A percentile compares a stretch with the other conserved stretches of the same genome.
These are phyloP conservation scores for Bruguiera hainesii DNA, from an alignment of 441 rosid species.

Conservation along the genomic window DNA sequence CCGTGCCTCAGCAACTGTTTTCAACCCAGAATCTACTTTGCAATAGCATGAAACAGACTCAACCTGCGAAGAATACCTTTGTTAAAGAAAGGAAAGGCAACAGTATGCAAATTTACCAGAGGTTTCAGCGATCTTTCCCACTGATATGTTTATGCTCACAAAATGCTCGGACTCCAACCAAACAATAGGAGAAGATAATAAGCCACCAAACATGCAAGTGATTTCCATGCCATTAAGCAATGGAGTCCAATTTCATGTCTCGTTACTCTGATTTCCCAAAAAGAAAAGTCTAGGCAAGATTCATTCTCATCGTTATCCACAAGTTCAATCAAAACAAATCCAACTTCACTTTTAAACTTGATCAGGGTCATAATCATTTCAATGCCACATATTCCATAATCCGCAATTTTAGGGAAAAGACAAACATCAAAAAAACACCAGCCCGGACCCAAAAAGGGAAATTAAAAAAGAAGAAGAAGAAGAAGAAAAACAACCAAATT, in stretches of 20 bases:
- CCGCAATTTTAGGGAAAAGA: not conserved
- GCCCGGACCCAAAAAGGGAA: not conserved
- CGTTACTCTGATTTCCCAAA: not conserved
- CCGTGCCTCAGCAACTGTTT: slow-evolving; percentile 83
- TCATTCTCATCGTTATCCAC: not conserved
- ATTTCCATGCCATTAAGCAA: not conserved
- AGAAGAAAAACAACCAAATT: not conserved
- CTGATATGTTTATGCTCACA: not conserved
- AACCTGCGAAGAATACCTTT: slow-evolving; percentile 50
- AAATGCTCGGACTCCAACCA: not conserved
- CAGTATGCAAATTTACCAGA: not conserved
- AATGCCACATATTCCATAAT: too few species aligned
- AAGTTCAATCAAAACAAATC: not conserved
- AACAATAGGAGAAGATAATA: not conserved
- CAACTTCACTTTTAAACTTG: not conserved
- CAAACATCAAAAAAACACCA: not conserved
- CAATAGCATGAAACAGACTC: slow-evolving; percentile 93
- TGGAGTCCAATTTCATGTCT: not conserved
- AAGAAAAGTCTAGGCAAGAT: not conserved
- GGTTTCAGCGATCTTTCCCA: not conserved
- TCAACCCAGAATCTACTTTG: slow-evolving; percentile 82
- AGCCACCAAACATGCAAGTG: not conserved
- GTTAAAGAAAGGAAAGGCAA: slow-evolving; percentile 15
- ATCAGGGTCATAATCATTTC: not conserved
- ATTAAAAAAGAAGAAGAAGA: not conserved